These are phyloP conservation scores for Epichloe glyceriae DNA, from an alignment of 2,329 filamentous ascomycete species.

Conservation along the genomic window DNA sequence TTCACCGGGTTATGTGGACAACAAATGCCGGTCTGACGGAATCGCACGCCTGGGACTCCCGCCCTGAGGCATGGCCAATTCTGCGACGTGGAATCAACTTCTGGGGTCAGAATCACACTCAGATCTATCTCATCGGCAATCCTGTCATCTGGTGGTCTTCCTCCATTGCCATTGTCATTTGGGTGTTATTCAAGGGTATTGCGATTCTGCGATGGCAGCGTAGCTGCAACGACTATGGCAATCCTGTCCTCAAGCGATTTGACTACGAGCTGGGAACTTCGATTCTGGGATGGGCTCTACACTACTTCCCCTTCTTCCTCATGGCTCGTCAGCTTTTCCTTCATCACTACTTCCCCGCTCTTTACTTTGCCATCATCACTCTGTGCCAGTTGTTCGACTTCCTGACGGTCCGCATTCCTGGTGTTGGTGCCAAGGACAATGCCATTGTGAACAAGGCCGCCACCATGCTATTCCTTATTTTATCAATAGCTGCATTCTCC, in stretches of 20 bases:
- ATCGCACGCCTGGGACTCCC: conserved; percentile 95
- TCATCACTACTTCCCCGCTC: conserved; percentile 94
- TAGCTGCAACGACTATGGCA: conserved; percentile 74
- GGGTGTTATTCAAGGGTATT: conserved; percentile 73
- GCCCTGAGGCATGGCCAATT: conserved; percentile 84
- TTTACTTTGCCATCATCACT: conserved; percentile 87
- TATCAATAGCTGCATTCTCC: conserved; percentile 64
- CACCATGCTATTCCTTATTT: conserved; percentile 58
- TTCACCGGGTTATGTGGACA: conserved; percentile 97
- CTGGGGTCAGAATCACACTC: conserved; percentile 87
- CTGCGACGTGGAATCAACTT: conserved; percentile 96
- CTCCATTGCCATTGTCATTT: conserved; percentile 63
- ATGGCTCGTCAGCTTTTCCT: conserved; percentile 98
- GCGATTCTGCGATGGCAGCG: conserved; percentile 90
- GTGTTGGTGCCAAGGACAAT: conserved; percentile 50
- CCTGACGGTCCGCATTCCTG: conserved; percentile 56
- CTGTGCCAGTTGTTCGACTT: conserved; percentile 88
- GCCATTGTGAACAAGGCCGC: conserved; percentile 63
- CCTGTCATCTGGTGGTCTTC: conserved; percentile 91
- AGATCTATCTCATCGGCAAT: conserved; percentile 94
- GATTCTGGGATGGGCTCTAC: conserved; percentile 88
- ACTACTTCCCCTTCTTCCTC: conserved; percentile 97
- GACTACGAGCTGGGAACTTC: conserved; percentile 91
- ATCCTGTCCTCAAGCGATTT: conserved; percentile 82
- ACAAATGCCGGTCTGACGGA: conserved; percentile 95